Evolutionary conservation across 129 eudicot species (phyloP).

Genomic region (Saussurea involucrata): DNA sequence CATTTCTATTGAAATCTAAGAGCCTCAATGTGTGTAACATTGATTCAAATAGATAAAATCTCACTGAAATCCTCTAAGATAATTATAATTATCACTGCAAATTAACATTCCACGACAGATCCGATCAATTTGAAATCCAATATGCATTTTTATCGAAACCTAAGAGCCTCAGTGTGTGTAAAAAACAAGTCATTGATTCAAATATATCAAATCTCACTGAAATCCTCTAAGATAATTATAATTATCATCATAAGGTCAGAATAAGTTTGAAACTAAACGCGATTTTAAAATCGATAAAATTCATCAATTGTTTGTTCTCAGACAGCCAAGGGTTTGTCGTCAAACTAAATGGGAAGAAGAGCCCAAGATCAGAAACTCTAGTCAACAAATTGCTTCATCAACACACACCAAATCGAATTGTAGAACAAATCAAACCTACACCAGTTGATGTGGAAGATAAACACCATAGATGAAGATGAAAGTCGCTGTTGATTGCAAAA

Average conservation of each 20-base stretch:
- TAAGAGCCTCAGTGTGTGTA: slow-evolving; percentile 83
- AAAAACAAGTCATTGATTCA: slow-evolving; percentile 70
- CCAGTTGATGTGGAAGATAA: neutral
- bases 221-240: slow-evolving; percentile 71
- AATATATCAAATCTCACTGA: slow-evolving; percentile 44
- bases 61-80: slow-evolving; percentile 92
- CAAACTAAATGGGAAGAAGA: slow-evolving; percentile 37
- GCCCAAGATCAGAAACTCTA: slow-evolving; percentile 81
- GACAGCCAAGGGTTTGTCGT: slow-evolving; percentile 94
- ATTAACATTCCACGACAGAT: no score
- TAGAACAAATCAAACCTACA: neutral
- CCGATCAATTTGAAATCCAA: no score
- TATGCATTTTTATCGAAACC: no score
- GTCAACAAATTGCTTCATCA: slow-evolving; percentile 66
- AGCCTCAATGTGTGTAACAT: slow-evolving; percentile 92
- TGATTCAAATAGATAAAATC: slow-evolving; percentile 30
- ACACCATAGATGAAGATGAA: neutral
- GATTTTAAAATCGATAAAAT: neutral
- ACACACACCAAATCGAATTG: slow-evolving; percentile 4
- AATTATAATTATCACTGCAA: slow-evolving; percentile 41
- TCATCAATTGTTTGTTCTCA: slow-evolving; percentile 29
- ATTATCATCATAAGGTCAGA: slow-evolving; percentile 56
- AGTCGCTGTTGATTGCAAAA: neutral
- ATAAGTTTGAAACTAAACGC: neutral
- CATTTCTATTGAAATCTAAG: neutral